Conservation (phyloP, 805 yeast genomes). For the Metschnikowia borealis region DNA sequence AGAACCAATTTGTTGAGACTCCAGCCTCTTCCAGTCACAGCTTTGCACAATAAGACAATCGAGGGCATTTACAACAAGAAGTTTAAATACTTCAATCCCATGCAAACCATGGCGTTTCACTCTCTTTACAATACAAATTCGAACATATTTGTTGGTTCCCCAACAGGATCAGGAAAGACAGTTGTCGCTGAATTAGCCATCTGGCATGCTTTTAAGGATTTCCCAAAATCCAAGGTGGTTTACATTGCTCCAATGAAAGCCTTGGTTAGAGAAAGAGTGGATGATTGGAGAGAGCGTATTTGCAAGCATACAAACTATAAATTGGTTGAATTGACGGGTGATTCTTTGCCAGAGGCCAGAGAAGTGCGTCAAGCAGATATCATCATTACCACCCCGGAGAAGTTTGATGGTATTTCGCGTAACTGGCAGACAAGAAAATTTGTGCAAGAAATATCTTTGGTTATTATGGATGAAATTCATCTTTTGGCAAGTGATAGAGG, state of each 20-base stretch:
- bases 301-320: slow-evolving; percentile 43
- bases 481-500: slow-evolving; percentile 82
- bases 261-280: slow-evolving; percentile 75
- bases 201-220: slow-evolving; percentile 89
- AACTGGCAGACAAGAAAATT: slow-evolving; percentile 78
- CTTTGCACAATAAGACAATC: slow-evolving; percentile 62
- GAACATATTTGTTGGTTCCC: slow-evolving; percentile 91
- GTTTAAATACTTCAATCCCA: slow-evolving; percentile 90
- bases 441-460: slow-evolving; percentile 69
- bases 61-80: slow-evolving; percentile 64
- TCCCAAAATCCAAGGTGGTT: slow-evolving; percentile 75
- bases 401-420: slow-evolving; percentile 84
- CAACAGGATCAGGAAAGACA: slow-evolving; percentile 98
- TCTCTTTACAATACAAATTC: slow-evolving; percentile 75
- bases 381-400: slow-evolving; percentile 80
- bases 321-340: slow-evolving; percentile 80
- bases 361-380: slow-evolving; percentile 69
- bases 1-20: slow-evolving; percentile 75
- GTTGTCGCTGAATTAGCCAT: slow-evolving; percentile 95
- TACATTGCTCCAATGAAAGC: slow-evolving; percentile 92
- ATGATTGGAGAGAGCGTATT: slow-evolving; percentile 66
- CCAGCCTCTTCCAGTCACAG: slow-evolving; percentile 82
- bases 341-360: slow-evolving; percentile 66
- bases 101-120: slow-evolving; percentile 97
- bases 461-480: slow-evolving; percentile 85